Percentiles rank a stretch among this genome's conserved stretches.
These are phyloP conservation scores for Microsporum audouinii DNA, from an alignment of 2,329 filamentous ascomycete genomes.

Conservation along the genomic window DNA sequence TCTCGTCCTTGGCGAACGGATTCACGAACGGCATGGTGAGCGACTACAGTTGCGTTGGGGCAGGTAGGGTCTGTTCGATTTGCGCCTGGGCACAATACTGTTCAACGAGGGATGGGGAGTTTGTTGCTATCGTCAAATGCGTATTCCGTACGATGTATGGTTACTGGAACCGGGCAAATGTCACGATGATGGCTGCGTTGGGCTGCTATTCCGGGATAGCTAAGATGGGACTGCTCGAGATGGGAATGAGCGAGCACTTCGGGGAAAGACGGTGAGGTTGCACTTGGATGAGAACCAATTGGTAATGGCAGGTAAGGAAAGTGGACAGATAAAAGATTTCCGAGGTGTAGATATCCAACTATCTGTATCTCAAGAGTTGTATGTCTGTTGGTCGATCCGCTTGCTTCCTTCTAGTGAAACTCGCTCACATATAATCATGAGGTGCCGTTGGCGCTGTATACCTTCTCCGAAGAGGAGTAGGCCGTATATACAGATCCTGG, in stretches of 20 bases:
- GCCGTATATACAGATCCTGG: neutral
- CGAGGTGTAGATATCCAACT: neutral
- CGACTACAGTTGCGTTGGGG: neutral
- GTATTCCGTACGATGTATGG: neutral
- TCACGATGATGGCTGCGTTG: neutral
- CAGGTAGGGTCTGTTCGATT: neutral
- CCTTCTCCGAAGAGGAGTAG: neutral
- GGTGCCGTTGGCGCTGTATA: neutral
- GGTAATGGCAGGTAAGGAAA: neutral
- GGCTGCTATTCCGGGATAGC: neutral
- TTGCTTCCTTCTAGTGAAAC: neutral
- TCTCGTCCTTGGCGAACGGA: conserved; percentile 37
- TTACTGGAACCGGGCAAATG: neutral
- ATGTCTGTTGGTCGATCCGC: neutral
- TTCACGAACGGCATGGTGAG: conserved; percentile 23
- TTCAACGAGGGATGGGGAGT: neutral
- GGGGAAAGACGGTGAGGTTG: neutral
- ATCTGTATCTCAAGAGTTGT: neutral
- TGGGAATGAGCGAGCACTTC: neutral
- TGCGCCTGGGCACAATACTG: neutral
- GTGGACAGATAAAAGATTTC: neutral
- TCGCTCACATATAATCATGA: neutral
- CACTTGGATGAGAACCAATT: neutral
- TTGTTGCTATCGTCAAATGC: neutral
- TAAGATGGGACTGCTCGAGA: neutral